Percentiles rank a stretch among this genome's conserved stretches.
Conservation (phyloP, 441 rosid genomes). For the Gossypium gossypioides region DNA sequence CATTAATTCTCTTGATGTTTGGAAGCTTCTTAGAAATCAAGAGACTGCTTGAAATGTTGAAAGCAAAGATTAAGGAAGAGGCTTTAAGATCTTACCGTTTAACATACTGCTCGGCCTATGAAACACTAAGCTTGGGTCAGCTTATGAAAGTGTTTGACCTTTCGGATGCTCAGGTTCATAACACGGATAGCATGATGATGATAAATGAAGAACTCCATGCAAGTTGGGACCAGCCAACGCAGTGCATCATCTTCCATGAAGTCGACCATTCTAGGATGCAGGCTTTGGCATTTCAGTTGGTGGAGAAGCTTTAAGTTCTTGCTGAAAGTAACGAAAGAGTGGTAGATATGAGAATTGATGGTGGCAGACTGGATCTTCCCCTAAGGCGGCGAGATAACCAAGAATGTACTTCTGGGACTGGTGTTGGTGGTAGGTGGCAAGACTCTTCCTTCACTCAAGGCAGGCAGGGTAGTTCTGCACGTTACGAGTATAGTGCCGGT, state of each 20-base stretch:
- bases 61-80: conserved; percentile 53
- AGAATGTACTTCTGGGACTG: conserved; percentile 35
- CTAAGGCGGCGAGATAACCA: conserved; percentile 60
- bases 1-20: conserved; percentile 44
- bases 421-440: conserved; percentile 57
- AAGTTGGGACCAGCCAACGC: conserved; percentile 79
- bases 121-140: conserved; percentile 41
- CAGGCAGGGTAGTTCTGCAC: conserved; percentile 40
- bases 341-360: conserved; percentile 48
- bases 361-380: conserved; percentile 51
- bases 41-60: conserved; percentile 43
- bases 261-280: conserved; percentile 56
- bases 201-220: conserved; percentile 61
- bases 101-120: conserved; percentile 37
- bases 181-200: conserved; percentile 51
- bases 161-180: conserved; percentile 31
- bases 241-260: conserved; percentile 55
- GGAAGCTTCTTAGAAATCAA: conserved; percentile 44
- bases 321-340: conserved; percentile 63
- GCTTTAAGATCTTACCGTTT: conserved; percentile 52
- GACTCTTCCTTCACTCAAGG: conserved; percentile 45
- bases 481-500: conserved; percentile 32
- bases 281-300: conserved; percentile 61
- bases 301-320: conserved; percentile 44
- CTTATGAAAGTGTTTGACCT: conserved; percentile 50